Base-by-base conservation (phyloP, 1,139 yeast species). In the Arxiozyma heterogenica region DNA sequence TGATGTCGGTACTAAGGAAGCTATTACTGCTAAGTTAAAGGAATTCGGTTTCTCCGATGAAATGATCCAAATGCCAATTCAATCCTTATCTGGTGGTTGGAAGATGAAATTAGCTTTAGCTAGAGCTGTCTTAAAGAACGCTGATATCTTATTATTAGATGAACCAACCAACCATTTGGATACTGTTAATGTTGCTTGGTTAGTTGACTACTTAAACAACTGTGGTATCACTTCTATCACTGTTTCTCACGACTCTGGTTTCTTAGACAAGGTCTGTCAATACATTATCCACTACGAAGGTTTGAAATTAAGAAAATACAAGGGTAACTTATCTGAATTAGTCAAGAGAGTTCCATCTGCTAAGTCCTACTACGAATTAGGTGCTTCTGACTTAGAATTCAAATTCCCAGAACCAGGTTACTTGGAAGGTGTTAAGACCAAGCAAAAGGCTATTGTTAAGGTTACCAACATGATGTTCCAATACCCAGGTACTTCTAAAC, bases 131-230 rank as follows among this genome's bases (percentile, higher is more conserved):
- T 86, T 93, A 79, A 88, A 88, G 83, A 90, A 90, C 79, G 98
- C 98, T 70, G 98, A 93, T 78, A 93, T 93, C 73, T 82, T 93
- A 77, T 83, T 93, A 76, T 84, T 93, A 75, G 98, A 93, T 83
- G 98, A 93, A 83, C 98, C 98, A 80, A 93, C 98, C 74, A 93
- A 93, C 86, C 98, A 93, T 81, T 87, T 93, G 86, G 98, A 93
- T 80, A 91, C 96, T 70, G 96, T 89, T 69, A 93, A 93, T 78
- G 98, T 93, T 72, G 95, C 95, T 73, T 93, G 98, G 98, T 87
- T 93, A 79, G 95, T 87, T 76, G 86, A 93, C 93, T 93, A 93
- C 94, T 84, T 93, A 79, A 82, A 85, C 78, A 90, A 96, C 65
- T 91, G 97, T 83, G 96, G 96, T 75, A 89, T 93, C 74, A 91